Evolutionary conservation across 164 flowering plant species (phyloP).

Genomic region (Euptelea pleiosperma): DNA sequence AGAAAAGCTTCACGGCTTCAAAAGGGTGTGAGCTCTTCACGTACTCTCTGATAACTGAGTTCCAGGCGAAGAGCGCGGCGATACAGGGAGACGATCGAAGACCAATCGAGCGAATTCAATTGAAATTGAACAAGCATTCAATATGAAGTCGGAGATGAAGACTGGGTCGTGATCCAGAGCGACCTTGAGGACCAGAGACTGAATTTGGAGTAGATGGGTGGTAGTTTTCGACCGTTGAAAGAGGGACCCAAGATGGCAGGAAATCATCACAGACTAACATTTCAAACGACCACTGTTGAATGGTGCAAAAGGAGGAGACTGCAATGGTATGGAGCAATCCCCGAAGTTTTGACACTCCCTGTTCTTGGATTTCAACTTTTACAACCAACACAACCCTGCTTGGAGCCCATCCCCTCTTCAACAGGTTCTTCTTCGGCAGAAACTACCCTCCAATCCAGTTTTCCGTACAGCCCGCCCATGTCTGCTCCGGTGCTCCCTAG

Average conservation of each 20-base stretch:
- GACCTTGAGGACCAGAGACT: constrained; percentile 40
- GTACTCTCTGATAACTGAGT: constrained; percentile 38
- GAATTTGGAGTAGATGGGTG: constrained; percentile 31
- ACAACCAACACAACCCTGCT: too few species aligned
- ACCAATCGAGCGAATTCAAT: constrained; percentile 23
- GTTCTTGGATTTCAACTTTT: too few species aligned
- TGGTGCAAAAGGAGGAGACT: too few species aligned
- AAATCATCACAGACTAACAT: constrained; percentile 20
- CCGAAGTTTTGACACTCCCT: too few species aligned
- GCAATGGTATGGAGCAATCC: too few species aligned
- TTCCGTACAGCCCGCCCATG: too few species aligned
- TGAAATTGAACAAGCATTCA: constrained; percentile 27
- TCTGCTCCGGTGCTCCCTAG: too few species aligned
- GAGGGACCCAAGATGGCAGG: constrained; percentile 26
- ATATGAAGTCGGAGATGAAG: constrained; percentile 27
- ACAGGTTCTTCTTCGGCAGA: too few species aligned
- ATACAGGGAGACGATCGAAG: constrained; percentile 23
- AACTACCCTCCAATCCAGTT: too few species aligned
- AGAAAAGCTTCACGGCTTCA: constrained; percentile 35
- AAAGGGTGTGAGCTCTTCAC: constrained; percentile 31
- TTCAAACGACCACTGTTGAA: too few species aligned
- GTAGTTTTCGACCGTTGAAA: constrained; percentile 26
- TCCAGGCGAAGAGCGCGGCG: constrained; percentile 47
- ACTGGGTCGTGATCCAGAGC: constrained; percentile 27
- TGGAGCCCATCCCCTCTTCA: too few species aligned